Evolutionary conservation across 2,329 filamentous ascomycete genomes (phyloP).

Genomic region (Pyrenochaeta sp.): DNA sequence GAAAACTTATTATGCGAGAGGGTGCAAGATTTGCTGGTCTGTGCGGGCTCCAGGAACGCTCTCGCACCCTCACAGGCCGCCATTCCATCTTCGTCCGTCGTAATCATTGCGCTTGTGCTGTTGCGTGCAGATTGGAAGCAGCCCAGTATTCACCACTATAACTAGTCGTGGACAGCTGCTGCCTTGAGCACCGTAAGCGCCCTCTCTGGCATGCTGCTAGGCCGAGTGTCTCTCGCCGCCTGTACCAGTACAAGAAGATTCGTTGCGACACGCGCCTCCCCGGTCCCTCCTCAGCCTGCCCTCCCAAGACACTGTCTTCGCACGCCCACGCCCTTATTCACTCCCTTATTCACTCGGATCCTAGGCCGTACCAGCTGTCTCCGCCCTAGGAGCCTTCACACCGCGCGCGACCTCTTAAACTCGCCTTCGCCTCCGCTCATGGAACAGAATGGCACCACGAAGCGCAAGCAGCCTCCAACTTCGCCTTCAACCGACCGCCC

Average conservation of each 20-base stretch:
- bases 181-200: conserved; percentile 4
- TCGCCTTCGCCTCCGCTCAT: conserved; percentile 42
- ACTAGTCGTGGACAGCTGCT: conserved; percentile 8
- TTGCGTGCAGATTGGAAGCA: neutral
- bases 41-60: conserved; percentile 19
- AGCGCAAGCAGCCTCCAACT: conserved; percentile 64
- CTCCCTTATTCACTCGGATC: conserved; percentile 2
- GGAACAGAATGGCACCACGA: conserved; percentile 60
- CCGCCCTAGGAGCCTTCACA: conserved; percentile 10
- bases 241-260: conserved; percentile 40
- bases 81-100: conserved; percentile 8
- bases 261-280: conserved; percentile 18
- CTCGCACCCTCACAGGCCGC: conserved; percentile 1
- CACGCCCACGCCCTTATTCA: too few species aligned
- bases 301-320: conserved; percentile 10
- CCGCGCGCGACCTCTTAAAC: conserved; percentile 6
- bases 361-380: conserved; percentile 11
- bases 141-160: too few species aligned
- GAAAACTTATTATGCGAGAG: too few species aligned
- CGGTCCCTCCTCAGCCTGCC: conserved; percentile 12
- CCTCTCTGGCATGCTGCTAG: conserved; percentile 36
- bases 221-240: conserved; percentile 37
- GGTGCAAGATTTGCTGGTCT: conserved; percentile 27
- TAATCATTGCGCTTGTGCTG: conserved; percentile 6
- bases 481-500: conserved; percentile 57